Base-by-base conservation (phyloP, 164 flowering plant genomes). In the Nymphaea colorata region DNA sequence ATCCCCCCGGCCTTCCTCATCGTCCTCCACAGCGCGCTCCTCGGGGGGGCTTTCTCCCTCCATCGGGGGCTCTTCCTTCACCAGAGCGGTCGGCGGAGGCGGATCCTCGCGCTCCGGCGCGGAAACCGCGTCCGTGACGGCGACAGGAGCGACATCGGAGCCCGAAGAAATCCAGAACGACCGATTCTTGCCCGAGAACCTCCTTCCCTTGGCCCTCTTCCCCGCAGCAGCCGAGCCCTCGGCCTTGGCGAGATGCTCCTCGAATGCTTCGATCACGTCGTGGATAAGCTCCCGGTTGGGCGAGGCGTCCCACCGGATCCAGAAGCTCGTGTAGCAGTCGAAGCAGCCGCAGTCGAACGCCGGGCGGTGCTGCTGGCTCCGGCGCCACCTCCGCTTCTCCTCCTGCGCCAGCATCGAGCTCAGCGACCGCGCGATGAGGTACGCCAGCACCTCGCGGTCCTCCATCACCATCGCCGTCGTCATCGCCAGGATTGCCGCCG, bases 391-490 rank as follows among this genome's bases (percentile, higher is more conserved):
- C 41, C 64, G 36, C 18, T 73, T 76, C 59, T 76, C 71, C 68
- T 67, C 64, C 55, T 8, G 14, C 57, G 3, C 14, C 14, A 51
- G 14, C 0, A 15, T 51, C 57, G 57, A 10, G 15, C 14, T 51
- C 12, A 51, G 57, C 11, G 95, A 89, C 74, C 91, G 69, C 5
- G 89, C 77, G 3, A 91, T 80, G 76, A 91, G 53, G 70, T 86
- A 89, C 44, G 95, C 91, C 16, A 91, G 64, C 36, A 87, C 95
- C 61, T 91, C 90, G 0, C 80, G 80, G 77, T 91, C 97, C 43
- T 87, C 82, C 5, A 74, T 67, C 4, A 87, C 70, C 61, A 90
- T 85, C 41, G 77, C 69, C 0, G 85, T 70, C 17, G 75, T 72
- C 2, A 88, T 68, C 4, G 86, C 73, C 0, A 88, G 66, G 71